Conservation (phyloP, 2,329 filamentous ascomycete genomes). For the Aspergillus tamarii region DNA sequence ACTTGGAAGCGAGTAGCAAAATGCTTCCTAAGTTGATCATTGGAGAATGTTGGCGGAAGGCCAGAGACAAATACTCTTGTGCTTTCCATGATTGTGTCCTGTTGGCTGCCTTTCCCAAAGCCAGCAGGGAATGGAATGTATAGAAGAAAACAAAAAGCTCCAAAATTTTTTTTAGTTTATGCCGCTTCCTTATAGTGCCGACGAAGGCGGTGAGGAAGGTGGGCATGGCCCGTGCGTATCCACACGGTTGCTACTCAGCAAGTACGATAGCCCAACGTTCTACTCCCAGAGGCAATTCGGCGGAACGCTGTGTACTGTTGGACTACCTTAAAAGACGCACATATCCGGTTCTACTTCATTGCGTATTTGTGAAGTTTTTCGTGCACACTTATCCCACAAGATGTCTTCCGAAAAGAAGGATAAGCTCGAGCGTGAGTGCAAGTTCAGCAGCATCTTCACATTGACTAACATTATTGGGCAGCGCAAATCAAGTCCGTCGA, state of each 20-base stretch:
- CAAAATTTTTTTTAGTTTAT: slow-evolving; percentile 33
- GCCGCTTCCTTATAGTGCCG: slow-evolving; percentile 27
- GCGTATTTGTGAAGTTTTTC: not conserved
- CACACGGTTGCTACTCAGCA: slow-evolving; percentile 15
- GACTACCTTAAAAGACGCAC: not conserved
- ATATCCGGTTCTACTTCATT: not conserved
- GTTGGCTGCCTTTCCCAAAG: slow-evolving; percentile 22
- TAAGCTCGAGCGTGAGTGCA: slow-evolving; percentile 73
- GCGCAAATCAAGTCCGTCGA: slow-evolving; percentile 97
- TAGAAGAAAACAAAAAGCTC: slow-evolving; percentile 19
- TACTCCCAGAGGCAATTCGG: not conserved
- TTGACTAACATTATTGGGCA: slow-evolving; percentile 46
- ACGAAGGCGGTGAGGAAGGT: slow-evolving; percentile 37
- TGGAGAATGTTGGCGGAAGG: slow-evolving; percentile 81
- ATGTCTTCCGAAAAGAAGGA: slow-evolving; percentile 63
- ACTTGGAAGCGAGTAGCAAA: slow-evolving; percentile 77
- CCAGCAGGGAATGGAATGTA: slow-evolving; percentile 18
- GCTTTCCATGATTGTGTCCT: slow-evolving; percentile 63
- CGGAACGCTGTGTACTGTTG: not conserved
- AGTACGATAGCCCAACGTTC: not conserved
- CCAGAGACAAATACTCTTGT: slow-evolving; percentile 74
- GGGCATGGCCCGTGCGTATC: slow-evolving; percentile 30
- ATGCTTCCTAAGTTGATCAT: slow-evolving; percentile 85
- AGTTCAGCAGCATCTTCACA: not conserved
- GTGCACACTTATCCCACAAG: slow-evolving; percentile 7